Base-by-base conservation (phyloP, 164 flowering plant species). In the Echeveria elegans region DNA sequence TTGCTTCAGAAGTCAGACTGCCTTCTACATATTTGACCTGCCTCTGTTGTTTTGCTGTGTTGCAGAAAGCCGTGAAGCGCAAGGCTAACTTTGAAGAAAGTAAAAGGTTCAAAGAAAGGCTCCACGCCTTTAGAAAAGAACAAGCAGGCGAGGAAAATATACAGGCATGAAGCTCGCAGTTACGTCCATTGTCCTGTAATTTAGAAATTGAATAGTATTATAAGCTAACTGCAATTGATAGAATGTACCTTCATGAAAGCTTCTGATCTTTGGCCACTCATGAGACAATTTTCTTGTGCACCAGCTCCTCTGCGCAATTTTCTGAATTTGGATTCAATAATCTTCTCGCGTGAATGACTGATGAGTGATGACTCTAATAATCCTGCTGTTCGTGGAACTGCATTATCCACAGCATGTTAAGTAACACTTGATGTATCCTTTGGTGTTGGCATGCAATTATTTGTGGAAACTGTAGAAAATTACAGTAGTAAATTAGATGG, bases 31-130 rank as follows among this genome's bases (percentile, higher is more conserved):
- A 47, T 16, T 59, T 41, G 36, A 28, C 34, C 23, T 11, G 23
- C 5, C 7, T 36, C 10, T 41, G 29, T 58, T 23, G 26, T 65
- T 63, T 34, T 19, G 19, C 21, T 43, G 24, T 66, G 56, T 18
- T 53, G 43, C 84, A 89, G 97, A 92, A 90, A 87, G 96, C 92
- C 52, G 18, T 86, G 74, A 95, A 90, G 80, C 77, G 96, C 59
- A 95, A 90, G 77, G 92, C 86, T 11, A 95, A 92, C 77, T 88
- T 92, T 69, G 99, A 95, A 74, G 74, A 88, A 83, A 89, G 97
- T 69, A 92, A 89, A 75, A 85, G 79, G 71, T 62, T 83, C 72
- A 88, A 77, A 77, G 97, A 95, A 79, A 86, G 86, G 69, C 77
- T 95, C n/a, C 81, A 72, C 63, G 89, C 85, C 64, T 48, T 78